Evolutionary conservation across 306 rosid genomes (phyloP).

Genomic region (Benincasa hispida): DNA sequence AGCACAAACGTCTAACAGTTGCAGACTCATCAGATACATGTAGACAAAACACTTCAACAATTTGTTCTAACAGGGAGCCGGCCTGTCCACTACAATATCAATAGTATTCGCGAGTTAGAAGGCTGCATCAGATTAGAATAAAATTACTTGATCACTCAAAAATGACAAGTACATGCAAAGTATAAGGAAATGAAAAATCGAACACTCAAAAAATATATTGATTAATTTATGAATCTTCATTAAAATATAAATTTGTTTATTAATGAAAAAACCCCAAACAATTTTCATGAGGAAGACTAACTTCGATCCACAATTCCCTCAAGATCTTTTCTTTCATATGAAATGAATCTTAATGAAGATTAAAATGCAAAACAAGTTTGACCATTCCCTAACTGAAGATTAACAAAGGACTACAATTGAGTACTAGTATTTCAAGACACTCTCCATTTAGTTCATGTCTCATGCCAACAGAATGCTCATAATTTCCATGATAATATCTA

Average conservation of each 20-base stretch:
- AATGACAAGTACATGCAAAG: not conserved
- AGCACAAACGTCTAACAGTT: constrained; percentile 79
- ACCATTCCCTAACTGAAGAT: not conserved
- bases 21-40: constrained; percentile 88
- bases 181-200: not conserved
- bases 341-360: not conserved
- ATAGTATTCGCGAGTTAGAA: constrained; percentile 16
- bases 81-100: constrained; percentile 50
- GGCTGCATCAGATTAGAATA: constrained; percentile 1
- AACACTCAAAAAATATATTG: not conserved
- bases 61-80: constrained; percentile 70
- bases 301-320: not conserved
- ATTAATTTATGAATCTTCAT: not conserved
- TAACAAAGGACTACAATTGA: not conserved
- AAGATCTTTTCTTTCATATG: not conserved
- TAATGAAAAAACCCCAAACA: not conserved
- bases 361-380: not conserved
- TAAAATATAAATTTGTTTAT: not conserved
- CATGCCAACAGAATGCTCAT: not conserved
- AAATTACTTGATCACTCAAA: not conserved
- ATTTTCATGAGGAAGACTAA: not conserved
- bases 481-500: not conserved
- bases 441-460: not conserved
- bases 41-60: constrained; percentile 77
- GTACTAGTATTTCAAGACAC: not conserved